phyloP scores from a whole-genome alignment of 1,139 yeast genomes.

The Zygosaccharomyces pseudobailii region DNA sequence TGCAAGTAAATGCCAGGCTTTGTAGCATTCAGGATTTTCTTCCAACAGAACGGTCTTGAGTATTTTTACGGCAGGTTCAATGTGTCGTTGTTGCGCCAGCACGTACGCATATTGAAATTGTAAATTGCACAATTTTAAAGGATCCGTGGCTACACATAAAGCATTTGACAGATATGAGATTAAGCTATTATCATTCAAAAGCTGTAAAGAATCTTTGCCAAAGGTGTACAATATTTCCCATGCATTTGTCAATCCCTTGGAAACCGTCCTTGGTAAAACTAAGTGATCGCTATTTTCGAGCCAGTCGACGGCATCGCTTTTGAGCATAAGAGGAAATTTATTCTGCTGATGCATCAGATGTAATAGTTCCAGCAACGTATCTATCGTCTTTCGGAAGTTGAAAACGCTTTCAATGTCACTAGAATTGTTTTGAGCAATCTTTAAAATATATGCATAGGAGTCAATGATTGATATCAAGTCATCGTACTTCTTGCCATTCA shows the following conservation, averaged over 20 bases:
- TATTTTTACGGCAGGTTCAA: constrained; percentile 36
- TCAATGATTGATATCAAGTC: constrained; percentile 29
- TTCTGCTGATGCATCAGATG: constrained; percentile 17
- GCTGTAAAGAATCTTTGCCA: constrained; percentile 14
- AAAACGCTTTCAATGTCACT: constrained; percentile 19
- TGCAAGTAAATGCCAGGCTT: constrained; percentile 50
- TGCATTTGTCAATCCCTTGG: constrained; percentile 18
- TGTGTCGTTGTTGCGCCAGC: constrained; percentile 34
- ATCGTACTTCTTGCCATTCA: constrained; percentile 18
- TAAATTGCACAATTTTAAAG: constrained; percentile 16
- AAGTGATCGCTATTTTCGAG: constrained; percentile 19
- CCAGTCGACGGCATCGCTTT: constrained; percentile 21
- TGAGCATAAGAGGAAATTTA: constrained; percentile 17
- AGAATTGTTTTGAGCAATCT: constrained; percentile 7
- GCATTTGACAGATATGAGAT: constrained; percentile 30
- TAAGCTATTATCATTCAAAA: constrained; percentile 28
- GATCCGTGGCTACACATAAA: constrained; percentile 17
- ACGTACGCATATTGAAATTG: constrained; percentile 37
- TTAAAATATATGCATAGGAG: constrained; percentile 18
- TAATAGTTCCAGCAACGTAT: constrained; percentile 13
- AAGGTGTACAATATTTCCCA: constrained; percentile 27
- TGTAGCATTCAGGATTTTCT: constrained; percentile 39
- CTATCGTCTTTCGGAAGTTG: constrained; percentile 10
- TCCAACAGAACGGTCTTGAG: constrained; percentile 35
- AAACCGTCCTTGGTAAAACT: constrained; percentile 21